A percentile compares a stretch with the other conserved stretches of the same genome.
Evolutionary conservation across 164 flowering plant genomes (phyloP).

Genomic region (Magnolia changhungtana): DNA sequence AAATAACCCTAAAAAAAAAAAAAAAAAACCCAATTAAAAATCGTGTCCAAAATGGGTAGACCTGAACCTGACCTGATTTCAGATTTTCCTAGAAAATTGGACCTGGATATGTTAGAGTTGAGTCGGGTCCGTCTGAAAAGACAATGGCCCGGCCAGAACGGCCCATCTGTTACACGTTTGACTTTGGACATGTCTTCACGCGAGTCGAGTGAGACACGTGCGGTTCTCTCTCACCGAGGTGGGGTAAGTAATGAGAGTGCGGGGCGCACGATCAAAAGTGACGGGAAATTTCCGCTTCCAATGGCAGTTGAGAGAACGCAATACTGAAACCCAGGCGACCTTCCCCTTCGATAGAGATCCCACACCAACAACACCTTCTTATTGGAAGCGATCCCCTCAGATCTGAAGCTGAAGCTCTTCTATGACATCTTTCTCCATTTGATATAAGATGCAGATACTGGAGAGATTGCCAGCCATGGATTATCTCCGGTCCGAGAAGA

Average conservation of each 20-base stretch:
- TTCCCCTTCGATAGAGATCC: background rate
- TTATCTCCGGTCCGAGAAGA: constrained; percentile 86
- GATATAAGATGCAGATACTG: constrained; percentile 32
- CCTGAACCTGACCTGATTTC: too few relatives aligned
- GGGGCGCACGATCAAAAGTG: background rate
- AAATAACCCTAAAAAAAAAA: too few relatives aligned
- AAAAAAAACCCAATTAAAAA: too few relatives aligned
- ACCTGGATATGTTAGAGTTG: too few relatives aligned
- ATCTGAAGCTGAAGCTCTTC: background rate
- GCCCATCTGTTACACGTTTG: too few relatives aligned
- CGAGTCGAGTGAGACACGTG: background rate
- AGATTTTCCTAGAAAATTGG: too few relatives aligned
- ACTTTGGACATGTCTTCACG: too few relatives aligned
- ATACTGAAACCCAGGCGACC: background rate
- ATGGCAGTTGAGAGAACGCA: background rate
- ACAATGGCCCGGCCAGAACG: too few relatives aligned
- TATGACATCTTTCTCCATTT: constrained; percentile 5
- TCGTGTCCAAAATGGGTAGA: too few relatives aligned
- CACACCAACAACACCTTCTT: background rate
- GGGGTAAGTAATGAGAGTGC: background rate
- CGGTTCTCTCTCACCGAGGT: background rate
- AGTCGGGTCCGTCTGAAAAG: too few relatives aligned
- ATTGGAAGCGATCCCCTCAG: background rate
- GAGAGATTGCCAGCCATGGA: constrained; percentile 62
- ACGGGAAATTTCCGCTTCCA: background rate